phyloP scores from a whole-genome alignment of 306 rosid species.

The Crataegus laevigata region DNA sequence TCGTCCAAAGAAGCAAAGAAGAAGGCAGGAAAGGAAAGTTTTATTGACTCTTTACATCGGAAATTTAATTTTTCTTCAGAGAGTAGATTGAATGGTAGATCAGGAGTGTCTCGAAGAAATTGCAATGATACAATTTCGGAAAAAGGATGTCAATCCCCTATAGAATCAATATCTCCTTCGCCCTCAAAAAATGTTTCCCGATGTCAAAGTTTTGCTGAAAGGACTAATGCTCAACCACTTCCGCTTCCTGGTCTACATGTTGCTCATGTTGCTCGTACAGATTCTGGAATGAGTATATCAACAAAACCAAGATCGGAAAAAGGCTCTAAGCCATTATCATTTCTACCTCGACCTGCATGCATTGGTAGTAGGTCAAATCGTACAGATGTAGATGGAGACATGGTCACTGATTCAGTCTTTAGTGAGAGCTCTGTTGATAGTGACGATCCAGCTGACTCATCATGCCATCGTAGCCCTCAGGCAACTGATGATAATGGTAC shows the following conservation, averaged over 20 bases:
- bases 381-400: slow-evolving; percentile 74
- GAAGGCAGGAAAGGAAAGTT: slow-evolving; percentile 75
- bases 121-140: slow-evolving; percentile 80
- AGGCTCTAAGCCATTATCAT: slow-evolving; percentile 49
- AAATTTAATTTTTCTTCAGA: slow-evolving; percentile 72
- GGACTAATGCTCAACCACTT: slow-evolving; percentile 83
- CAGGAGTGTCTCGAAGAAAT: slow-evolving; percentile 59
- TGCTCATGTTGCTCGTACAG: slow-evolving; percentile 63
- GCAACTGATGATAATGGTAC: slow-evolving; percentile 68
- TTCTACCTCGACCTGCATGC: slow-evolving; percentile 72
- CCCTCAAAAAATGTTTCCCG: slow-evolving; percentile 81
- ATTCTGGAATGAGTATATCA: slow-evolving; percentile 73
- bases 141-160: slow-evolving; percentile 67
- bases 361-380: slow-evolving; percentile 49
- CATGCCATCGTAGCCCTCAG: slow-evolving; percentile 63
- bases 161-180: slow-evolving; percentile 77
- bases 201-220: slow-evolving; percentile 92
- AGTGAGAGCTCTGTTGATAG: slow-evolving; percentile 73
- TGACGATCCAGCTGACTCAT: slow-evolving; percentile 69
- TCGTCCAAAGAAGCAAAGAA: slow-evolving; percentile 87
- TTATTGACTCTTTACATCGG: slow-evolving; percentile 64
- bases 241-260: slow-evolving; percentile 82
- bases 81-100: slow-evolving; percentile 44
- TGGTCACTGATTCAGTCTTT: slow-evolving; percentile 53
- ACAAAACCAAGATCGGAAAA: slow-evolving; percentile 51